A percentile compares a stretch with the other conserved stretches of the same genome.
Evolutionary conservation across 2,329 filamentous ascomycete genomes (phyloP).

Genomic region (Chaetomium globosum): DNA sequence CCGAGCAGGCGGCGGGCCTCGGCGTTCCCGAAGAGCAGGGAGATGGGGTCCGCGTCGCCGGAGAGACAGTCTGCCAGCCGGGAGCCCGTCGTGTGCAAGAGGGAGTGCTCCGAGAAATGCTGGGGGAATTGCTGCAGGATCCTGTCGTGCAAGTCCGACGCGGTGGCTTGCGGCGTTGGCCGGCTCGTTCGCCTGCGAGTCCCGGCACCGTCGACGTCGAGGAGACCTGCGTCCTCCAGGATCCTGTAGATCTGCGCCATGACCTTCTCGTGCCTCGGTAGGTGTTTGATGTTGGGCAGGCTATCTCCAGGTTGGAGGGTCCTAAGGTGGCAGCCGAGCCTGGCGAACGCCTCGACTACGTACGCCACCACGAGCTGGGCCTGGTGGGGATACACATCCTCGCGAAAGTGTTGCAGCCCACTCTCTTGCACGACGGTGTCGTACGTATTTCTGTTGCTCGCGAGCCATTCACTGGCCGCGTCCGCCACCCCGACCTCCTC

Average conservation of each 20-base stretch:
- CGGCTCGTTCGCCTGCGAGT: not conserved
- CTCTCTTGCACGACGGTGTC: not conserved
- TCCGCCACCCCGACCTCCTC: too few relatives aligned
- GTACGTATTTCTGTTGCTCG: not conserved
- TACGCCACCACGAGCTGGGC: constrained; percentile 11
- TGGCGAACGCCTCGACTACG: constrained; percentile 7
- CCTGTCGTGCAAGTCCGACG: not conserved
- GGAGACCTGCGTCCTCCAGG: not conserved
- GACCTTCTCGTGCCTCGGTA: constrained; percentile 11
- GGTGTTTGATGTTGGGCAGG: not conserved
- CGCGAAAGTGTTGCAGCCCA: not conserved
- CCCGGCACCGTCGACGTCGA: not conserved
- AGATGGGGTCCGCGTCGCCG: constrained; percentile 44
- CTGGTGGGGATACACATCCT: constrained; percentile 34
- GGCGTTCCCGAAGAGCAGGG: constrained; percentile 44
- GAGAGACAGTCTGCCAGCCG: constrained; percentile 39
- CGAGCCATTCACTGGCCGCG: too few relatives aligned
- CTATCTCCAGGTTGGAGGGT: not conserved
- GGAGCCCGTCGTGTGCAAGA: constrained; percentile 39
- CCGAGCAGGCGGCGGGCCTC: constrained; percentile 44
- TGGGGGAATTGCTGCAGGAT: constrained; percentile 7
- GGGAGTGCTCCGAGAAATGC: constrained; percentile 23
- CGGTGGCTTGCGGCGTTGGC: not conserved
- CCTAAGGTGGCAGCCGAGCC: constrained; percentile 2
- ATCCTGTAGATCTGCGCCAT: constrained; percentile 7